A percentile compares a stretch with the other conserved stretches of the same genome.
Conservation (phyloP, 306 rosid species). For the Vigna reflexopilosa region DNA sequence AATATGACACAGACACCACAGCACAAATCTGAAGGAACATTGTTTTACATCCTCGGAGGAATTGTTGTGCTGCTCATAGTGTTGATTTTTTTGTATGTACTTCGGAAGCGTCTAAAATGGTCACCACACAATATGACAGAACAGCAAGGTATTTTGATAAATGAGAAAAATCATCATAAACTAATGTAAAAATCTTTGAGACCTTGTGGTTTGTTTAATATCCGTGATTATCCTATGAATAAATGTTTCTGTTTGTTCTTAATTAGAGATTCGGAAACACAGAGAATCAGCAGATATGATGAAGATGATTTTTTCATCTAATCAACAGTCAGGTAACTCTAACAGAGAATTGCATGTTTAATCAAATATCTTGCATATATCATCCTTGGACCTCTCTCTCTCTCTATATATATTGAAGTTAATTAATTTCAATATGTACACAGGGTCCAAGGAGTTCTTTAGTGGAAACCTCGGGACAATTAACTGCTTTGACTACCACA, state of each 20-base stretch:
- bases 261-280: constrained; percentile 35
- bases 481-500: constrained; percentile 59
- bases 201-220: not conserved
- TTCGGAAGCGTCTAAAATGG: constrained; percentile 52
- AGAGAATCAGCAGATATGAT: constrained; percentile 46
- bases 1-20: not conserved
- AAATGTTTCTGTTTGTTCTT: not conserved
- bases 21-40: constrained; percentile 3
- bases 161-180: not conserved
- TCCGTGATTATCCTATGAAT: not conserved
- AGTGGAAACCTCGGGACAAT: constrained; percentile 62
- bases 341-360: constrained; percentile 1
- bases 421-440: not conserved
- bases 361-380: not conserved
- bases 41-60: constrained; percentile 70
- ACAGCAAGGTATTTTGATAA: constrained; percentile 38
- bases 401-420: not conserved
- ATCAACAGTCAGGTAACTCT: constrained; percentile 54
- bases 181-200: not conserved
- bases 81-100: constrained; percentile 50
- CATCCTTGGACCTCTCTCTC: too few relatives aligned
- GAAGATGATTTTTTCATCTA: constrained; percentile 48
- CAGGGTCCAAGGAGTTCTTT: constrained; percentile 57
- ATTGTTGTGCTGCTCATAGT: constrained; percentile 52
- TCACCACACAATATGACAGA: constrained; percentile 30